phyloP scores from a whole-genome alignment of 169 alveolate species.

The Cardiosporidium cionae region DNA sequence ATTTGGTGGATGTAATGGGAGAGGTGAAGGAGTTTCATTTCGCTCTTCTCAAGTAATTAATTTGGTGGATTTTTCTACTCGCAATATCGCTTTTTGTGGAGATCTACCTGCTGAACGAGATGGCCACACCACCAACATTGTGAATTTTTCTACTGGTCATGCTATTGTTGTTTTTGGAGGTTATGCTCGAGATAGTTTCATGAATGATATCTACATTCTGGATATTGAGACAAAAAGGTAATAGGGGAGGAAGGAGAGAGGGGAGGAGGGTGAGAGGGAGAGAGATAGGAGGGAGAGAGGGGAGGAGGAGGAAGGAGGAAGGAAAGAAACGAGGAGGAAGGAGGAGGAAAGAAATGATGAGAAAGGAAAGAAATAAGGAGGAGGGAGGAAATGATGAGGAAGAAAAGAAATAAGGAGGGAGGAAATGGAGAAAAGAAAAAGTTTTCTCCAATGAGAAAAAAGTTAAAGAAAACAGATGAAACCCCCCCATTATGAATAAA shows the following conservation, averaged over 20 bases:
- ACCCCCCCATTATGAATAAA: too few relatives aligned
- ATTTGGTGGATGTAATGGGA: slow-evolving; percentile 69
- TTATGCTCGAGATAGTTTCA: slow-evolving; percentile 54
- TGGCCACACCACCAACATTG: slow-evolving; percentile 66
- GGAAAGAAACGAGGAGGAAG: too few relatives aligned
- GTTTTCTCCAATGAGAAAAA: too few relatives aligned
- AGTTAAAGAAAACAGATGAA: too few relatives aligned
- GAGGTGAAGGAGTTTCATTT: slow-evolving; percentile 53
- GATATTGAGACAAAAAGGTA: slow-evolving; percentile 67
- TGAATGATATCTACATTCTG: slow-evolving; percentile 62
- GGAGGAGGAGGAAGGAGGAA: too few relatives aligned
- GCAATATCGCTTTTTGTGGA: slow-evolving; percentile 59
- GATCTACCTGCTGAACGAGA: slow-evolving; percentile 66
- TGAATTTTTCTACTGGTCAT: slow-evolving; percentile 51
- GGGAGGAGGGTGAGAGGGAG: slow-evolving; percentile 1
- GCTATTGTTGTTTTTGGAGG: slow-evolving; percentile 71
- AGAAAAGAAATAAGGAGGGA: too few relatives aligned
- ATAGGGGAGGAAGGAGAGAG: slow-evolving; percentile 34
- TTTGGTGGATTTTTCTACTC: slow-evolving; percentile 61
- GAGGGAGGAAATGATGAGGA: too few relatives aligned
- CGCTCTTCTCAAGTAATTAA: slow-evolving; percentile 60
- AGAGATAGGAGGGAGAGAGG: not conserved
- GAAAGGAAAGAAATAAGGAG: too few relatives aligned
- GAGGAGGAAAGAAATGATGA: too few relatives aligned
- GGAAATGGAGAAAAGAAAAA: too few relatives aligned